phyloP scores from a whole-genome alignment of 148 eudicot genomes.

The Euryodendron excelsum region DNA sequence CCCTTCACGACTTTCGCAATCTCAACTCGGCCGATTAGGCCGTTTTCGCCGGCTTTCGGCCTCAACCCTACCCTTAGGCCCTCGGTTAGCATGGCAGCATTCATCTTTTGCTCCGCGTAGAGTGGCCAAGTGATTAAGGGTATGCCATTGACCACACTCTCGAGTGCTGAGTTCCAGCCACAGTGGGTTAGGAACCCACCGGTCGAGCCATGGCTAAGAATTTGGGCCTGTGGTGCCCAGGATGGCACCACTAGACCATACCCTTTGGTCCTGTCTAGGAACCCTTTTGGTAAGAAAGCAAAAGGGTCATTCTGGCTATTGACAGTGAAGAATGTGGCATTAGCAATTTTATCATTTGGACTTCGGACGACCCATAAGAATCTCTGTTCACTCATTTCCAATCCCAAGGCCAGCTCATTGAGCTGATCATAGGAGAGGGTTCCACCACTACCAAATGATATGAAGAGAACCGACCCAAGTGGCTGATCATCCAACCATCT shows the following conservation, averaged over 20 bases:
- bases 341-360: constrained; percentile 27
- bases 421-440: constrained; percentile 39
- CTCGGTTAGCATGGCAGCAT: constrained; percentile 28
- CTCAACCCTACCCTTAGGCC: constrained; percentile 34
- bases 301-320: constrained; percentile 20
- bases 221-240: constrained; percentile 46
- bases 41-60: constrained; percentile 13
- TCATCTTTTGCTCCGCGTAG: constrained; percentile 46
- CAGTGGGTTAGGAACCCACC: constrained; percentile 54
- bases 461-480: constrained; percentile 42
- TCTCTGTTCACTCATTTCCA: constrained; percentile 45
- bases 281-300: constrained; percentile 38
- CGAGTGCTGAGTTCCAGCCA: constrained; percentile 53
- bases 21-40: constrained; percentile 23
- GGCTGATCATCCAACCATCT: constrained; percentile 49
- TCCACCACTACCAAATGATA: constrained; percentile 55
- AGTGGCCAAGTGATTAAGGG: constrained; percentile 51
- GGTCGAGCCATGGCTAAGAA: constrained; percentile 30
- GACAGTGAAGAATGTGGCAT: constrained; percentile 15
- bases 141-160: constrained; percentile 38
- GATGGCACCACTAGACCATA: constrained; percentile 31
- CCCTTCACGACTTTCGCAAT: constrained; percentile 22
- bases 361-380: constrained; percentile 54
- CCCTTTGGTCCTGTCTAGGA: constrained; percentile 25
- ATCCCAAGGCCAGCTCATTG: constrained; percentile 43